These are phyloP conservation scores for Penicillium samsonianum DNA, from an alignment of 495 filamentous ascomycete species.

Conservation along the genomic window DNA sequence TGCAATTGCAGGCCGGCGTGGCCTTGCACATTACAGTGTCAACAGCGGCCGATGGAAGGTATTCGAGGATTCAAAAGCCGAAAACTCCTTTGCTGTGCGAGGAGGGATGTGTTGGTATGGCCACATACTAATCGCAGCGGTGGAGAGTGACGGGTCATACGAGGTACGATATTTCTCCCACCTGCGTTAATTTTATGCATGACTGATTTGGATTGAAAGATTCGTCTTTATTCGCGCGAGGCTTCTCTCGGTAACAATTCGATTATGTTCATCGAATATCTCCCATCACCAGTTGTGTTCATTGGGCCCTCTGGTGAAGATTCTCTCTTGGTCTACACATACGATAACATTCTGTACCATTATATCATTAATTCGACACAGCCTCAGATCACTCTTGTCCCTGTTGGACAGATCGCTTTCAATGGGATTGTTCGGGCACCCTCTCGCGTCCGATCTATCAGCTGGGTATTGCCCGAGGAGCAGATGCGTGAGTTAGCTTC, in stretches of 20 bases:
- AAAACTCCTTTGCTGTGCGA: slow-evolving; percentile 87
- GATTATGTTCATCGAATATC: slow-evolving; percentile 70
- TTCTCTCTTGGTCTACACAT: slow-evolving; percentile 93
- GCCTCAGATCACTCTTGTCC: slow-evolving; percentile 74
- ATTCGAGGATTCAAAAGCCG: slow-evolving; percentile 75
- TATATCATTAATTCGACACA: slow-evolving; percentile 76
- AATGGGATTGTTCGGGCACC: slow-evolving; percentile 95
- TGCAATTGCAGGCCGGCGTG: slow-evolving; percentile 87
- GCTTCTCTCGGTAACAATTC: slow-evolving; percentile 70
- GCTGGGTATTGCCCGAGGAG: slow-evolving; percentile 92
- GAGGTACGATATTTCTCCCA: slow-evolving; percentile 53
- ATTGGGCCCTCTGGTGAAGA: slow-evolving; percentile 88
- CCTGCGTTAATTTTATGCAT: neutral
- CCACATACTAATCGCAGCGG: slow-evolving; percentile 91
- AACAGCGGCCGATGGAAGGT: slow-evolving; percentile 95
- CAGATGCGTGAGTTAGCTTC: slow-evolving; percentile 65
- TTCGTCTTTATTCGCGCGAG: slow-evolving; percentile 92
- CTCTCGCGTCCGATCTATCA: slow-evolving; percentile 85
- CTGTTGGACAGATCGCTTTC: slow-evolving; percentile 95
- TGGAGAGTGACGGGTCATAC: slow-evolving; percentile 79
- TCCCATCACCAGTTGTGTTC: slow-evolving; percentile 81
- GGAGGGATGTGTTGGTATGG: slow-evolving; percentile 99
- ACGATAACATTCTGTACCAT: slow-evolving; percentile 94
- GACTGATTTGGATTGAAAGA: slow-evolving; percentile 37
- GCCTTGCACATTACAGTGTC: slow-evolving; percentile 93